Base-by-base conservation (phyloP, 2,329 filamentous ascomycete species). In the Nemania abortiva region DNA sequence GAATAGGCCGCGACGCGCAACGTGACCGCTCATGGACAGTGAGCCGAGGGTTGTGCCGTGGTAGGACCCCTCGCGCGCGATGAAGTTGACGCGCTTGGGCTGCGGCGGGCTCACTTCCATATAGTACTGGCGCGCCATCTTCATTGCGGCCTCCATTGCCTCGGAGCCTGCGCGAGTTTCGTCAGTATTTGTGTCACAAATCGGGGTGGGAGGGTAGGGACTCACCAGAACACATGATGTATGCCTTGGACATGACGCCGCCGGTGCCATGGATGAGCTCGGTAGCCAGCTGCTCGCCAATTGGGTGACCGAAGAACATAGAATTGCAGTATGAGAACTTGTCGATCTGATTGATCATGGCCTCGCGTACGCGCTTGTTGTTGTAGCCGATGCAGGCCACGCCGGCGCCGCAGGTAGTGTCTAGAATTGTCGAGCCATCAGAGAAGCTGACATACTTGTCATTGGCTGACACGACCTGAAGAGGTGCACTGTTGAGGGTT, bases 331-430 rank as follows among this genome's bases (percentile, higher is more conserved):
- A 81, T 1, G 75, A 74, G 22, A 77, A 70, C 1, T 69, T 66
- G 1, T 68, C 53, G 61, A 77, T 72, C 75, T 94, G 91, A 13
- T 83, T 74, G 4, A 82, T 79, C 49, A 93, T 85, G 0, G 90
- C 91, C 2, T 86, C 81, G 13, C 83, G 82, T 13, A 95, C 87
- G 56, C 89, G 83, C 50, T 83, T 75, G 60, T 91, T 85, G 34
- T 88, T 89, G 73, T 93, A 90, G 6, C 92, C 93, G 10, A 95
- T 81, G 75, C 90, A 91, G 10, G 89, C 85, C 3, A 94, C 92
- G 24, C 90, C 91, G 2, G 92, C 91, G 22, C 93, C 93, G 31
- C 90, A 88, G 22, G 90, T 92, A 1, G 89, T 90, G 77, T 96
- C 93, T 15, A 94, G 85, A 52, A 96, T 86, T 39, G 15, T 11